Base-by-base conservation (phyloP, 176 grass and related monocot genomes). In the Cymbopogon citratus region DNA sequence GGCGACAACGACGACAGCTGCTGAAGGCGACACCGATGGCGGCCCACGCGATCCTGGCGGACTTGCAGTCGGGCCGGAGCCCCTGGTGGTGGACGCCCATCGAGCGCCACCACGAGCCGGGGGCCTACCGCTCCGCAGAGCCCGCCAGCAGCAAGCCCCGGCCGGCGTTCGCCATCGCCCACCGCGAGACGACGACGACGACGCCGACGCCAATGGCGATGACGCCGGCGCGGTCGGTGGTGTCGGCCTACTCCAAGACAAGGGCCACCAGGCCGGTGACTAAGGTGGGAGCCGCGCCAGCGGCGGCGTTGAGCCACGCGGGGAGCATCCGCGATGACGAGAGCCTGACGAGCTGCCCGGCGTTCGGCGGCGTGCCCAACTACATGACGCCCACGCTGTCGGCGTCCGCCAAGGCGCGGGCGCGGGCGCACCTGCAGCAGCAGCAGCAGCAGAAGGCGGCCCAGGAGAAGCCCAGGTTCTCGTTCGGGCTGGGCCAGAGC, bases 371-470 rank as follows among this genome's bases (percentile, higher is more conserved):
- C 4, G 85, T 90, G 68, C 96, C 96, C 14, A 99, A 93, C 86
- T 99, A 99, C 91, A 99, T 99, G 96, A 82, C 93, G 12, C 96
- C 92, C 3, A 99, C 96, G 1, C 12, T 90, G 59, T 95, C 96
- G 31, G 96, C 96, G 18, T 93, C 88, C 12, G 97, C 97, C 59
- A 94, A 87, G 81, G 89, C 92, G 31, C 84, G 89, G 74, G 87
- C 87, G 44, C 86, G 86, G 49, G 56, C 76, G 33, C 56, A 73
- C 9, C 29, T 71, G 46, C 52, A 85, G 57, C 66, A 48, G 24
- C 68, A 51, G 31, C 68, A 74, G 67, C 78, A 94, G 65, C 62
- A 80, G 62, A 59, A 31, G 25, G 87, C 77, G 44, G 86, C 69
- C 12, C 83, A 85, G 62, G 89, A 91, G 80, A 96, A 96, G 88